phyloP scores from a whole-genome alignment of 805 yeast species.

The Sugiyamaella americana region DNA sequence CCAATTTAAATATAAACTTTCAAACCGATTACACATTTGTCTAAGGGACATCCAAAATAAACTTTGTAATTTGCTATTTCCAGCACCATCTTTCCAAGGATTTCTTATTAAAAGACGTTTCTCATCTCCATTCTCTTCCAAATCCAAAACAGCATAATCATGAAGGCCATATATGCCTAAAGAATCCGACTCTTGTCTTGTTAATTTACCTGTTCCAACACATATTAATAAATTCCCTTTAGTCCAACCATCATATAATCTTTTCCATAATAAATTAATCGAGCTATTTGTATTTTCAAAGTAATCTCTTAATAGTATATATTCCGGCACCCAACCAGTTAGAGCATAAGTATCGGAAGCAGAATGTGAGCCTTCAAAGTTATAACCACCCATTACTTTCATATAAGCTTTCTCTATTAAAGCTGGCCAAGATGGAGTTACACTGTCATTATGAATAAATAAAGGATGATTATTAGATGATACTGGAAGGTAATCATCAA shows the following conservation, averaged over 20 bases:
- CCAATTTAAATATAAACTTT: constrained; percentile 64
- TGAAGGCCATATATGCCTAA: constrained; percentile 50
- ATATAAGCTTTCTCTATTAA: constrained; percentile 73
- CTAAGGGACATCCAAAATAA: constrained; percentile 25
- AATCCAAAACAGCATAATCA: constrained; percentile 59
- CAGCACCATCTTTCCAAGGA: constrained; percentile 36
- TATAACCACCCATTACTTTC: constrained; percentile 54
- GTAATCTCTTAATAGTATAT: constrained; percentile 31
- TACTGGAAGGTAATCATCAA: constrained; percentile 38
- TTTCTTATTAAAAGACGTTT: constrained; percentile 36
- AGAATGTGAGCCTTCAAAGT: constrained; percentile 69
- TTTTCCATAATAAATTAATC: constrained; percentile 31
- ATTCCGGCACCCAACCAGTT: constrained; percentile 72
- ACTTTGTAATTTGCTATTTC: too few relatives aligned
- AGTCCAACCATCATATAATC: constrained; percentile 30
- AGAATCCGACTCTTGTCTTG: constrained; percentile 29
- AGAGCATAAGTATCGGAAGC: constrained; percentile 60
- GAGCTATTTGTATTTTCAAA: constrained; percentile 24
- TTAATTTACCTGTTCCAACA: constrained; percentile 56
- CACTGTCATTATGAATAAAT: constrained; percentile 29
- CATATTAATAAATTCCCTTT: constrained; percentile 46
- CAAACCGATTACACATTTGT: constrained; percentile 37
- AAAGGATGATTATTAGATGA: constrained; percentile 17
- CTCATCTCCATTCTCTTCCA: constrained; percentile 23
- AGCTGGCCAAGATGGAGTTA: constrained; percentile 53